A percentile compares a stretch with the other conserved stretches of the same genome.
Evolutionary conservation across 768 basidiomycete genomes (phyloP).

Genomic region (Boletus bicolor): DNA sequence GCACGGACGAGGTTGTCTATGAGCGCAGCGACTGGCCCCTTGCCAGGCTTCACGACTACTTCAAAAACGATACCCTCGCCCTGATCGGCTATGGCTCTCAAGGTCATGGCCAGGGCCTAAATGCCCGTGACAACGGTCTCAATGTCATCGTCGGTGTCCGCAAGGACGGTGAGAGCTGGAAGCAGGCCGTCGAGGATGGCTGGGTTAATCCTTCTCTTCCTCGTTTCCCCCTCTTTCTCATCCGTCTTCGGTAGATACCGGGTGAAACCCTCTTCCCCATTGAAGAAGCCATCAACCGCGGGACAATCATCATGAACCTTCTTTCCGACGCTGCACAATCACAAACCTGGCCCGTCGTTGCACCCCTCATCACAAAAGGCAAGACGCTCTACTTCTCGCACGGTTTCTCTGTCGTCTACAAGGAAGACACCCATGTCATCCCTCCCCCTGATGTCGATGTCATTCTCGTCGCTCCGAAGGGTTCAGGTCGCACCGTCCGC

Average conservation of each 20-base stretch:
- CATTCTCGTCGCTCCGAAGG: conserved; percentile 98
- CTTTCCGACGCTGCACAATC: conserved; percentile 99
- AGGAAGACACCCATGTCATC: conserved; percentile 92
- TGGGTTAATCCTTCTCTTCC: conserved; percentile 58
- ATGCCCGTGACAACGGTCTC: conserved; percentile 97
- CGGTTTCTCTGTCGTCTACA: conserved; percentile 98
- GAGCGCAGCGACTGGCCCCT: conserved; percentile 98
- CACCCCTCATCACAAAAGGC: conserved; percentile 96
- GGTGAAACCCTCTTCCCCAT: conserved; percentile 98
- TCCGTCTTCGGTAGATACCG: conserved; percentile 56
- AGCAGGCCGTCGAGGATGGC: conserved; percentile 90
- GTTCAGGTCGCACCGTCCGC: conserved; percentile 97
- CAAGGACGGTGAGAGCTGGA: conserved; percentile 96
- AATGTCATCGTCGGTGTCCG: conserved; percentile 99
- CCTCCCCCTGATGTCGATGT: conserved; percentile 95
- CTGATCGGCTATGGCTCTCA: conserved; percentile 99
- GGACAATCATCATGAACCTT: conserved; percentile 99
- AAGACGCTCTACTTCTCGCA: conserved; percentile 99
- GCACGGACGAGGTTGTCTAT: conserved; percentile 88
- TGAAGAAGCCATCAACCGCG: conserved; percentile 92
- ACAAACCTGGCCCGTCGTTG: conserved; percentile 85
- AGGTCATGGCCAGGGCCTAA: conserved; percentile 97
- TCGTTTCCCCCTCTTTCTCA: neutral
- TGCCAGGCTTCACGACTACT: conserved; percentile 97
- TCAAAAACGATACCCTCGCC: conserved; percentile 99